Evolutionary conservation across 2,329 filamentous ascomycete genomes (phyloP).

Genomic region (Peltaster fructicola): DNA sequence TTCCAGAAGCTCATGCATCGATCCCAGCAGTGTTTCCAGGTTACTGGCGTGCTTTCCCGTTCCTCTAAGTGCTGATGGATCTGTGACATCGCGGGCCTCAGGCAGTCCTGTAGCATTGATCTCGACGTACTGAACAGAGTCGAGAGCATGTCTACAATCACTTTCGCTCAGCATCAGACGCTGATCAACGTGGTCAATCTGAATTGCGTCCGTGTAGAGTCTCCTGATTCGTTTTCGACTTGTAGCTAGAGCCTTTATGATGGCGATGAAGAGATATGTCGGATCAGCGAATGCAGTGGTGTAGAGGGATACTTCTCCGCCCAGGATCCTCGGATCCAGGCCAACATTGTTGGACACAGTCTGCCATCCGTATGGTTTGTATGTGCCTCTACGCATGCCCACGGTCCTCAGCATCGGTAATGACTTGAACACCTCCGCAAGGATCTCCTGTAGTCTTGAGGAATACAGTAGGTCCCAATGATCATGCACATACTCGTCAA

Average conservation of each 20-base stretch:
- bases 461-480: conserved; percentile 8
- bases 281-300: conserved; percentile 8
- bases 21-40: conserved; percentile 9
- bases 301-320: conserved; percentile 1
- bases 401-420: conserved; percentile 14
- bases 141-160: conserved; percentile 9
- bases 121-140: conserved; percentile 14
- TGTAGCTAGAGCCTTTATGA: conserved; percentile 9
- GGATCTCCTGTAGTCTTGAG: conserved; percentile 5
- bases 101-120: conserved; percentile 9
- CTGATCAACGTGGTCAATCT: conserved; percentile 14
- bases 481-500: conserved; percentile 9
- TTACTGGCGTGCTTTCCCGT: conserved; percentile 7
- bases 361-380: conserved; percentile 15
- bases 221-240: conserved; percentile 8
- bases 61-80: not conserved
- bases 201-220: conserved; percentile 18
- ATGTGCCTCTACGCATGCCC: conserved; percentile 16
- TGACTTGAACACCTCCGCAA: conserved; percentile 7
- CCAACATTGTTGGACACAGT: conserved; percentile 10
- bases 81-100: conserved; percentile 1
- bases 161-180: conserved; percentile 6
- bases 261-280: conserved; percentile 12
- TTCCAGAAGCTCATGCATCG: conserved; percentile 10
- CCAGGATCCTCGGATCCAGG: conserved; percentile 14